Evolutionary conservation across 371 early-diverging fungal genomes (phyloP), one percentile per base, ranked within the genome.

Genomic region (Mortierella sp.): DNA sequence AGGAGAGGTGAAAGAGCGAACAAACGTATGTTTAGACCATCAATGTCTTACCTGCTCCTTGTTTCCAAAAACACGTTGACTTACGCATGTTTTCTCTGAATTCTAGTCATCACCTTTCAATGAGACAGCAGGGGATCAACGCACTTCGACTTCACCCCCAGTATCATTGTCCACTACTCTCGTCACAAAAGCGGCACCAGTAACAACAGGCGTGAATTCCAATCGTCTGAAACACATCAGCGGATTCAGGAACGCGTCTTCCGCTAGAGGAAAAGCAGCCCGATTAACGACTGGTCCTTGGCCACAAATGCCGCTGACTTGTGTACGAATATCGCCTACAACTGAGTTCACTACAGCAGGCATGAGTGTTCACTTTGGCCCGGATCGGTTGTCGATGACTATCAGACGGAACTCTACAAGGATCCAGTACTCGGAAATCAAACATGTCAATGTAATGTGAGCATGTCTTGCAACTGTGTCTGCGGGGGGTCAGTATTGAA

Each of bases 281-380:
- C 47, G 54, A 39, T 29, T 62, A 7, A 16, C 52, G 40, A 13
- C 56, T 24, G 50, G 48, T 6, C n/a, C 44, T 14, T 63, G 70
- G 70, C 70, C 59, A 10, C 63, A 70, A 50, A 66, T 72, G 19
- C 45, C 61, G n/a, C 25, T 72, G 22, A 40, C 67, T 0, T 31
- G 63, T 56, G 67, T 73, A 49, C 67, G 63, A 17, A 49, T 73
- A 0, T 67, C 54, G 22, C 59, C 63, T n/a, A 63, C 37, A 34
- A 48, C 53, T 1, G 74, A 73, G 37, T 67, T 63, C 49, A 51
- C 60, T 8, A 45, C 63, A 6, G 56, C 44, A 10, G 69, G 61
- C 7, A 65, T 68, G 69, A 60, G 57, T 3, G 50, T 76, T 1
- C 64, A 68, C 13, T 76, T 76, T 58, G 66, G 61, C 2, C 19